Evolutionary conservation across 169 alveolate genomes (phyloP), one percentile per base, ranked within the genome.

Genomic region (Cryptosporidium ubiquitum): DNA sequence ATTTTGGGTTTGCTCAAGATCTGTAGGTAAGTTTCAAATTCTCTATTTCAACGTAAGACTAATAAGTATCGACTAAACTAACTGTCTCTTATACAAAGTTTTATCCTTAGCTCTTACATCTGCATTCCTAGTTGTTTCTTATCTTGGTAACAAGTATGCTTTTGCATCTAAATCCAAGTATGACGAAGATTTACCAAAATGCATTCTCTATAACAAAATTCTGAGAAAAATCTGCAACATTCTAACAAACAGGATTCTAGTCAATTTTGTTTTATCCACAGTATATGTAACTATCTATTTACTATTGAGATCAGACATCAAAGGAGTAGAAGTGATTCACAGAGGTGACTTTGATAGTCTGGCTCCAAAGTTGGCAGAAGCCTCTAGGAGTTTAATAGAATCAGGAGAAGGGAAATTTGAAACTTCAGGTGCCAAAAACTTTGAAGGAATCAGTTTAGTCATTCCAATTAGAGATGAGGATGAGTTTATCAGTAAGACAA

Each of bases 401-500:
- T 61, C 73, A 1, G 74, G 75, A 5, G 58, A 58, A 23, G 75
- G 75, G 1, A 79, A n/a, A 26, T 61, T 79, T 47, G 49, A 60
- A 7, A 37, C 7, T 23, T 42, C 73, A 1, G 52, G 58, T 0
- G 23, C n/a, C 2, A 29, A 33, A 26, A 44, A 66, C 7, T 79
- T 79, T 31, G 75, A 79, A 6, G 89, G 89, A 31, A 61, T 79
- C 33, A 79, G 89, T 58, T 23, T 92, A 2, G 84, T 93, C 69
- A 71, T 93, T 57, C 93, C 93, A 1, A 92, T 93, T 7, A 92
- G 91, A 74, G 91, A 93, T 57, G 95, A 93, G 51, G 93, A 93
- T 37, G 73, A 93, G 71, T 64, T 39, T 37, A 51, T 91, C 14
- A 91, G 84, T 39, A 68, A 70, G 57, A 92, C 94, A 37, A 75